phyloP scores from a whole-genome alignment of 805 yeast genomes.

The Ogataea glucozyma region DNA sequence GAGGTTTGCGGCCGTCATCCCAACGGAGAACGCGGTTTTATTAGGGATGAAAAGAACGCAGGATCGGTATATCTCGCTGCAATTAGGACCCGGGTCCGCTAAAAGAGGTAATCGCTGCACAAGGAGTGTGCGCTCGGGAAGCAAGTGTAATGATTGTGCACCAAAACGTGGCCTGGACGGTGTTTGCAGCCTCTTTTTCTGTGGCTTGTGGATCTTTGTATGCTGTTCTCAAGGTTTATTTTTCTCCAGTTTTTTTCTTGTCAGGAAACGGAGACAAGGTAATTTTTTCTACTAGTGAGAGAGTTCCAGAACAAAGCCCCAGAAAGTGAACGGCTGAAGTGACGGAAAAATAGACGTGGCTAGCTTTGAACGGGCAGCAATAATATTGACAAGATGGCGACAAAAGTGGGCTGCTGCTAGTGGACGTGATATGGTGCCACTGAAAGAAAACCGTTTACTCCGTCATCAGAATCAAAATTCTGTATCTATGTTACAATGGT shows the following conservation, averaged over 20 bases:
- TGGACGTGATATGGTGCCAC: too few relatives aligned
- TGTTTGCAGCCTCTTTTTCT: not conserved
- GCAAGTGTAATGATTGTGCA: too few relatives aligned
- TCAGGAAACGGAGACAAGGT: not conserved
- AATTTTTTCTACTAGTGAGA: not conserved
- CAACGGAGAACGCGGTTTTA: slow-evolving; percentile 4
- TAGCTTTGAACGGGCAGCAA: too few relatives aligned
- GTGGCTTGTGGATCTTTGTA: not conserved
- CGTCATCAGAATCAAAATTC: too few relatives aligned
- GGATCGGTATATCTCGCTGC: too few relatives aligned
- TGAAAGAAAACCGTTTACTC: too few relatives aligned
- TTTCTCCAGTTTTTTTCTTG: slow-evolving; percentile 7
- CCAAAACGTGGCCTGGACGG: too few relatives aligned
- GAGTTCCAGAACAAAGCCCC: too few relatives aligned
- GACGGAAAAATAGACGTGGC: not conserved
- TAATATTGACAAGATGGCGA: not conserved
- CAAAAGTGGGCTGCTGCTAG: too few relatives aligned
- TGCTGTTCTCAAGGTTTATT: slow-evolving; percentile 2
- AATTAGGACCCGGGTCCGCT: too few relatives aligned
- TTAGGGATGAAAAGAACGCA: too few relatives aligned
- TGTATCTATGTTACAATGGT: not conserved
- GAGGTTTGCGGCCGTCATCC: slow-evolving; percentile 5
- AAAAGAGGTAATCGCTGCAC: too few relatives aligned
- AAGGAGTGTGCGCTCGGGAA: not conserved
- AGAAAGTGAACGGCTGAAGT: slow-evolving; percentile 1